phyloP scores from a whole-genome alignment of 1,139 yeast species.

The Fermentozyma sake region DNA sequence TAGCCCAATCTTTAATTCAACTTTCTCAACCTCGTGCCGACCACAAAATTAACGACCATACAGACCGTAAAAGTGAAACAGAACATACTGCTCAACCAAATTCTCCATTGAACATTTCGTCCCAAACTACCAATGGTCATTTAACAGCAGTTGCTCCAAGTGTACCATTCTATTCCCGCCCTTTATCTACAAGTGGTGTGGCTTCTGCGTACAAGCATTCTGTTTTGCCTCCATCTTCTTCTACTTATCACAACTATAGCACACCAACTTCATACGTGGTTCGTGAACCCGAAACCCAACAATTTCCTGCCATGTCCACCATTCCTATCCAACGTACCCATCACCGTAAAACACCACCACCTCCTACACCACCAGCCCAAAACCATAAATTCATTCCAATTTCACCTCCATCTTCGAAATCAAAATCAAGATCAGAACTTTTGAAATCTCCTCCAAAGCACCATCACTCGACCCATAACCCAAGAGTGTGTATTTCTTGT shows the following conservation, averaged over 20 bases:
- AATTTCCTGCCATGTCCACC: slow-evolving; percentile 2
- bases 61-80: background rate
- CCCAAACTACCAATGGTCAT: background rate
- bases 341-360: slow-evolving; percentile 1
- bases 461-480: slow-evolving; percentile 26
- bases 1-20: slow-evolving; percentile 41
- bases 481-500: slow-evolving; percentile 80
- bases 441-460: slow-evolving; percentile 34
- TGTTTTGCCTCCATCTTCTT: slow-evolving; percentile 1
- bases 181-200: too few relatives aligned
- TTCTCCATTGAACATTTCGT: slow-evolving; percentile 6
- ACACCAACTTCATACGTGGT: slow-evolving; percentile 1
- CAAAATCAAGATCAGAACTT: slow-evolving; percentile 24
- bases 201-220: too few relatives aligned
- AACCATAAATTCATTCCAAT: slow-evolving; percentile 37
- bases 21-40: slow-evolving; percentile 22
- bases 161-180: too few relatives aligned
- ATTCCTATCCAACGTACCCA: slow-evolving; percentile 5
- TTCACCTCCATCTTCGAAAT: slow-evolving; percentile 39
- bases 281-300: slow-evolving; percentile 4
- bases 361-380: slow-evolving; percentile 5
- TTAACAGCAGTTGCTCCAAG: slow-evolving; percentile 1
- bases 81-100: slow-evolving; percentile 3
- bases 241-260: too few relatives aligned
- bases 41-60: slow-evolving; percentile 5